These are phyloP conservation scores for Talaromyces atroroseus DNA, from an alignment of 2,329 filamentous ascomycete species.

Conservation along the genomic window DNA sequence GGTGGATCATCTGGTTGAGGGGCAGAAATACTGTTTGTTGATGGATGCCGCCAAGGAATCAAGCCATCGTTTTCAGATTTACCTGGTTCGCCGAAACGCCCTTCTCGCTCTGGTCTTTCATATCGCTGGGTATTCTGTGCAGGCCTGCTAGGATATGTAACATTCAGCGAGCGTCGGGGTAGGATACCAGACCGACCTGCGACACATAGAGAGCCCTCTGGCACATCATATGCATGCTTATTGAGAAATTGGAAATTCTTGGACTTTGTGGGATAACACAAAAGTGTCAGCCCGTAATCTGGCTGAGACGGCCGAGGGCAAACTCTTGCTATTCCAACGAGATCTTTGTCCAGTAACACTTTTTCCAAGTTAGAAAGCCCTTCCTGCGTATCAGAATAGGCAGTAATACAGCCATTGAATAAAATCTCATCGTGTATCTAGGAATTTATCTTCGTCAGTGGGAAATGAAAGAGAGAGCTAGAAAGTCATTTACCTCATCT, in stretches of 20 bases:
- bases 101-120: constrained; percentile 12
- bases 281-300: constrained; percentile 16
- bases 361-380: constrained; percentile 23
- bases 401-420: constrained; percentile 30
- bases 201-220: constrained; percentile 4
- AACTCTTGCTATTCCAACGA: constrained; percentile 28
- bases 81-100: constrained; percentile 5
- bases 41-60: not conserved
- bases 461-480: not conserved
- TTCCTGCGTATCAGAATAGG: constrained; percentile 27
- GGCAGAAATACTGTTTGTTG: not conserved
- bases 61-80: not conserved
- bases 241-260: constrained; percentile 24
- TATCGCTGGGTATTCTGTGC: not conserved
- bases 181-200: constrained; percentile 4
- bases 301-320: not conserved
- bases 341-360: constrained; percentile 20
- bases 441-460: constrained; percentile 3
- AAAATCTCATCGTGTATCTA: constrained; percentile 15
- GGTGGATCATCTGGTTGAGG: not conserved
- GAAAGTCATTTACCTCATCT: constrained; percentile 19
- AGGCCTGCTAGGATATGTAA: not conserved
- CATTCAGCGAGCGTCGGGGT: not conserved
- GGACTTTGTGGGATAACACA: constrained; percentile 25
- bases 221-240: not conserved